Conservation (phyloP, 495 filamentous ascomycete species). For the Penicillium arizonense region DNA sequence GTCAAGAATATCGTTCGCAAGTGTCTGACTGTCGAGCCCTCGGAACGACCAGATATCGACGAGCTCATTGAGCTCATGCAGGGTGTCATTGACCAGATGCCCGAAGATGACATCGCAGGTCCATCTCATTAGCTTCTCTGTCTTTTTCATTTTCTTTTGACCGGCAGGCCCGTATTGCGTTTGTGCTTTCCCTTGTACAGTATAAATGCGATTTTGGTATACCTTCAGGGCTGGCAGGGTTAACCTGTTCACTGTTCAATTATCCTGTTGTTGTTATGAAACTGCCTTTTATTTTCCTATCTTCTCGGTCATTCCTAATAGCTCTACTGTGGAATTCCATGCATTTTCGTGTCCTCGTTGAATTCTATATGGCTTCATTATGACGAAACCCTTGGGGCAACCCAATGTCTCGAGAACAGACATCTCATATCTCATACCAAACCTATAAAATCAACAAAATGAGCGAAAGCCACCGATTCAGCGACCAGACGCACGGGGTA, state of each 20-base stretch:
- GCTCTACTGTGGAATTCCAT: no score
- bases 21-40: conserved; percentile 90
- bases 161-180: conserved; percentile 17
- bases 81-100: conserved; percentile 67
- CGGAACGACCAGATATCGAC: conserved; percentile 85
- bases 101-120: conserved; percentile 55
- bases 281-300: no score
- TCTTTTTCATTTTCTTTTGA: neutral
- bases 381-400: conserved; percentile 2
- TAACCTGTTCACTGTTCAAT: neutral
- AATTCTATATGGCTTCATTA: neutral
- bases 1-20: conserved; percentile 83
- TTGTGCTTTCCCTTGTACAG: conserved; percentile 9
- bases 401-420: neutral
- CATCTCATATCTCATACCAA: neutral
- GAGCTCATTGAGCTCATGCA: conserved; percentile 82
- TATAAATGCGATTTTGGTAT: conserved; percentile 5
- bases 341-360: no score
- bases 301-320: no score
- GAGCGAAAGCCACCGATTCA: conserved; percentile 12
- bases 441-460: conserved; percentile 3
- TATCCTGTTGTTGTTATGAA: no score
- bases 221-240: neutral
- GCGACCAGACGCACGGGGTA: conserved; percentile 27
- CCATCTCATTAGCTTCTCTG: conserved; percentile 19